Base-by-base conservation (phyloP, 1,139 yeast genomes). In the Tardiomyces digboiensis region DNA sequence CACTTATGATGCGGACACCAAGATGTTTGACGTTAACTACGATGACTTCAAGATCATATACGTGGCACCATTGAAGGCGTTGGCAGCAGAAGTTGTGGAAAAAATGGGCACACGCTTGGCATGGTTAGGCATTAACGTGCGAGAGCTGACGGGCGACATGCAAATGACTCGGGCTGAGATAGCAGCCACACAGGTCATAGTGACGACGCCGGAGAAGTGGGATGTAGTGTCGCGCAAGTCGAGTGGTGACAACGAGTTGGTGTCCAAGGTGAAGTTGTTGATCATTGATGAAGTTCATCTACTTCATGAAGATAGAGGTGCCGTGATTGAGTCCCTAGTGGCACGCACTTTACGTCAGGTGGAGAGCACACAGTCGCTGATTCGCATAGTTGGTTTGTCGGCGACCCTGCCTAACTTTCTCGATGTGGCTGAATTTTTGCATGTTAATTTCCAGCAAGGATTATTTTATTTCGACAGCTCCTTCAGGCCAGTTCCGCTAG, bases 161-260 rank as follows among this genome's bases (percentile, higher is more conserved):
- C 79, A 80, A 47, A 65, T 91, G 49, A 82, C 93, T 1, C 81
- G 78, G 52, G 79, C 76, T 45, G 95, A 91, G 60, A 82, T 91
- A 29, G 62, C 75, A 2, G 80, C 78, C 42, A 84, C 97, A 0
- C 96, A 91, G 56, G 67, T 91, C 36, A 70, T 91, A 45, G 94
- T 91, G 2, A 87, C 97, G 0, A 91, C 98, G 0, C 96, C 96
- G 0, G 96, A 87, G 58, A 91, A 91, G 59, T 91, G 98, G 97
- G 98, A 91, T 65, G 88, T 91, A 23, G 81, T 89, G 19, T 89
- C 97, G 1, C 73, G 97, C 64, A 89, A 89, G 55, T 72, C 73
- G 39, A 65, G 74, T 1, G 74, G 82, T 3, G 81, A 79, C 52
- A 75, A 81, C 0, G 72, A 74, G 39, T 65, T 80, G 2, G 33